Conservation (phyloP, 345 rosid species). For the Eucalyptus decipiens region DNA sequence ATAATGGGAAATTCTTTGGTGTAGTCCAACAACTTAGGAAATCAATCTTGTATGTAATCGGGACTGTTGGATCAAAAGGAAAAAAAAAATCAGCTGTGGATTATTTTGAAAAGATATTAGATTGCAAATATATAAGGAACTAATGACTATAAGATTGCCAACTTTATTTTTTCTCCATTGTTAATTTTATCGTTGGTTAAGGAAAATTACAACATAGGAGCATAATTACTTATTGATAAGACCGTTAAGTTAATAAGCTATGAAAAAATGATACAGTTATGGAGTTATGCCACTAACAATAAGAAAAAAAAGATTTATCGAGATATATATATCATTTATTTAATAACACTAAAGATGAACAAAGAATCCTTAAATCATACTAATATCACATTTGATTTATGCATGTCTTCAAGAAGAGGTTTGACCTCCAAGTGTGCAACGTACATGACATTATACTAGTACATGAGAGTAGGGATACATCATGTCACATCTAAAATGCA, state of each 20-base stretch:
- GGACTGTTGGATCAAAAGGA: background rate
- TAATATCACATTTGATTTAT: too few species aligned
- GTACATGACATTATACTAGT: background rate
- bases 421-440: background rate
- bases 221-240: background rate
- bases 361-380: background rate
- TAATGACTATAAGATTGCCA: background rate
- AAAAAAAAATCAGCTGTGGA: background rate
- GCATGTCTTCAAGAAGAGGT: background rate
- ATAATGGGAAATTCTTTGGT: background rate
- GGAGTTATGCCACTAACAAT: background rate
- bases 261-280: background rate
- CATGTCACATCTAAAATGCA: background rate
- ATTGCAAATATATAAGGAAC: background rate
- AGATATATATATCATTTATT: too few species aligned
- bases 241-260: background rate
- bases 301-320: too few species aligned
- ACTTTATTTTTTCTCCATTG: too few species aligned
- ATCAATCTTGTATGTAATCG: background rate
- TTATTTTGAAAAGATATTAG: background rate
- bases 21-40: background rate
- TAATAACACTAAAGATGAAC: background rate
- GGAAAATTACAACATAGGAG: background rate
- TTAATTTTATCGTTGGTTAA: background rate
- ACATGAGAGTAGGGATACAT: background rate